phyloP scores from a whole-genome alignment of 1,284 basidiomycete genomes.

The Ganoderma sinense region DNA sequence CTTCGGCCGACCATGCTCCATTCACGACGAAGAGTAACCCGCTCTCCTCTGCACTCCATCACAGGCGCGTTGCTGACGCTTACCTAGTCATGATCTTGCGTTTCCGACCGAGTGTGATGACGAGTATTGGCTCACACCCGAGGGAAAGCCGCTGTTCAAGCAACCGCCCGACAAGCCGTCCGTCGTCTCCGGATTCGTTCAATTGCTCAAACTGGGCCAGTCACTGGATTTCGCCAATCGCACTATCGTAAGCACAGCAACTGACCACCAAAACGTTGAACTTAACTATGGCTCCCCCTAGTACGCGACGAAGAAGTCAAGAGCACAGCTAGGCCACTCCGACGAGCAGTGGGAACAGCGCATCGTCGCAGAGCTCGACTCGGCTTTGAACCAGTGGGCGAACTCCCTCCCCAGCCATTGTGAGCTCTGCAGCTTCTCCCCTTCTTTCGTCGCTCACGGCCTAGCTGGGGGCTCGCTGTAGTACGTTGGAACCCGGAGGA shows the following conservation, averaged over 20 bases:
- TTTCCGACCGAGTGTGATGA: constrained; percentile 68
- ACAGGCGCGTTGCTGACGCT: too few relatives aligned
- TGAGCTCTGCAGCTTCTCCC: constrained; percentile 8
- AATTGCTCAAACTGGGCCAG: constrained; percentile 58
- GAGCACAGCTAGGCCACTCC: constrained; percentile 24
- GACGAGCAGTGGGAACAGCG: constrained; percentile 33
- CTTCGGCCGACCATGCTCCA: too few relatives aligned
- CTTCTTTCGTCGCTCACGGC: neutral
- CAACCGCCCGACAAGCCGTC: constrained; percentile 57
- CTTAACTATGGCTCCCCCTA: neutral
- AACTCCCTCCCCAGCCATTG: constrained; percentile 32
- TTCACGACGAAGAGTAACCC: too few relatives aligned
- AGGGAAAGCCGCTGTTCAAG: constrained; percentile 48
- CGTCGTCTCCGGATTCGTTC: constrained; percentile 54
- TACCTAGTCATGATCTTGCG: constrained; percentile 61
- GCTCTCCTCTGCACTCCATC: too few relatives aligned
- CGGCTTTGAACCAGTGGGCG: constrained; percentile 32
- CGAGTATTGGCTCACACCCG: constrained; percentile 62
- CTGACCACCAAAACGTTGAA: neutral
- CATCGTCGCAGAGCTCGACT: constrained; percentile 34
- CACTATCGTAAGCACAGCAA: constrained; percentile 51
- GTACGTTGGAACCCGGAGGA: constrained; percentile 65
- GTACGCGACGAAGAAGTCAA: constrained; percentile 32
- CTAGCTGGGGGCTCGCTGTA: neutral
- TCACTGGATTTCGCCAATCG: constrained; percentile 60